phyloP scores from a whole-genome alignment of 2,329 filamentous ascomycete genomes.

The Neonectria punicea region DNA sequence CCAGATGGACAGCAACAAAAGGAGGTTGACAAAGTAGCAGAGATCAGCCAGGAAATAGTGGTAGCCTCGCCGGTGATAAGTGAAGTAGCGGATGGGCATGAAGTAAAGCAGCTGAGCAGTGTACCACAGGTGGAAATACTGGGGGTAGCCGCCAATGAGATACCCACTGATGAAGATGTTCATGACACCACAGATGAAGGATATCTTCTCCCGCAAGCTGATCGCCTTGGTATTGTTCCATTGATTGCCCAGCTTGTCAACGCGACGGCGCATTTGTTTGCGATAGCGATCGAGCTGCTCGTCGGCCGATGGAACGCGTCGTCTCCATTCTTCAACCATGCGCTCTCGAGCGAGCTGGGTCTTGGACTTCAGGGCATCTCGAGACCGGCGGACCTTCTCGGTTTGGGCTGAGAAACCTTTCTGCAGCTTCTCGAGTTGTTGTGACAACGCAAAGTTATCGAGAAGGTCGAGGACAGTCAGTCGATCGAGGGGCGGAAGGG shows the following conservation, averaged over 20 bases:
- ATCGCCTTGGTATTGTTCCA: slow-evolving; percentile 94
- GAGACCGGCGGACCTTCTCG: slow-evolving; percentile 84
- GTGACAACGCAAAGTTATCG: slow-evolving; percentile 90
- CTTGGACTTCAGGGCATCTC: slow-evolving; percentile 80
- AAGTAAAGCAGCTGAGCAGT: slow-evolving; percentile 89
- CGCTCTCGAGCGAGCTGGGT: slow-evolving; percentile 84
- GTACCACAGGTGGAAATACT: slow-evolving; percentile 95
- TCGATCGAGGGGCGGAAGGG: slow-evolving; percentile 87
- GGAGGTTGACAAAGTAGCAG: slow-evolving; percentile 97
- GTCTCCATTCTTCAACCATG: slow-evolving; percentile 93
- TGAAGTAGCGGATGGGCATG: slow-evolving; percentile 94
- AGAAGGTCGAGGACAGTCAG: slow-evolving; percentile 92
- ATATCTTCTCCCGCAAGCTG: slow-evolving; percentile 90
- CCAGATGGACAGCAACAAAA: slow-evolving; percentile 87
- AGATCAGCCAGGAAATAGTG: slow-evolving; percentile 98
- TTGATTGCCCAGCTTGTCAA: slow-evolving; percentile 84
- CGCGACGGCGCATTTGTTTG: slow-evolving; percentile 84
- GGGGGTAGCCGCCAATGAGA: slow-evolving; percentile 84
- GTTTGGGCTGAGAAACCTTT: slow-evolving; percentile 83
- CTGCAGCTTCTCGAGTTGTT: slow-evolving; percentile 91
- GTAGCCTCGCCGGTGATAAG: slow-evolving; percentile 90
- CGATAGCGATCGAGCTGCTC: slow-evolving; percentile 93
- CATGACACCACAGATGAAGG: slow-evolving; percentile 94
- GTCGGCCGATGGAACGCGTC: slow-evolving; percentile 84
- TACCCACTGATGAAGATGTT: slow-evolving; percentile 98